A percentile compares a stretch with the other conserved stretches of the same genome.
Evolutionary conservation across 2,329 filamentous ascomycete species (phyloP).

Genomic region (Lizonia empirigonia): DNA sequence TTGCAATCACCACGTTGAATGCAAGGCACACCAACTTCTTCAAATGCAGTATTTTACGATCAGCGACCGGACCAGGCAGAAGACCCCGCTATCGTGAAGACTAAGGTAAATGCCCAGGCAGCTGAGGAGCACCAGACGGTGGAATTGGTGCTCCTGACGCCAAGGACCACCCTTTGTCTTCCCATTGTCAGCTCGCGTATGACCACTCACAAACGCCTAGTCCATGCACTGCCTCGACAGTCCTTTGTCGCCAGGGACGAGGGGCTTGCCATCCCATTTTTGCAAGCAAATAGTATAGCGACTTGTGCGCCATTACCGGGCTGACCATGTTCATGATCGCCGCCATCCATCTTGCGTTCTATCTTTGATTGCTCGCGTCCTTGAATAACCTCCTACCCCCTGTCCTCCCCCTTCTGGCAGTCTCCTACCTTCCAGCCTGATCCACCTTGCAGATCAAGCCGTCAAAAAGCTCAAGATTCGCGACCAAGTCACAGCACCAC

Average conservation of each 20-base stretch:
- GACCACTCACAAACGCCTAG: slow-evolving; percentile 2
- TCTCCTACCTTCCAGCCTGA: background rate
- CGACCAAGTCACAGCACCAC: background rate
- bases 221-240: slow-evolving; percentile 2
- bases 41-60: background rate
- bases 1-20: background rate
- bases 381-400: background rate
- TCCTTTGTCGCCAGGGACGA: slow-evolving; percentile 12
- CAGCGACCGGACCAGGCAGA: background rate
- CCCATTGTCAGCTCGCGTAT: slow-evolving; percentile 1
- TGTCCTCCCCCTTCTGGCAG: background rate
- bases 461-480: background rate
- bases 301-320: slow-evolving; percentile 15
- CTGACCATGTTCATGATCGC: slow-evolving; percentile 4
- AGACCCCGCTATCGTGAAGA: background rate
- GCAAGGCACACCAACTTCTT: background rate
- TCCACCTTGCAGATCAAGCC: background rate
- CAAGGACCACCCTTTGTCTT: slow-evolving; percentile 9
- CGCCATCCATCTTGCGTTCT: background rate
- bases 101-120: background rate
- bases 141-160: slow-evolving; percentile 1
- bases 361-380: slow-evolving; percentile 10
- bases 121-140: background rate
- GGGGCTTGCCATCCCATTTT: slow-evolving; percentile 4
- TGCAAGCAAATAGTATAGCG: slow-evolving; percentile 13